Base-by-base conservation (phyloP, 441 rosid genomes). In the Manihot esculenta region DNA sequence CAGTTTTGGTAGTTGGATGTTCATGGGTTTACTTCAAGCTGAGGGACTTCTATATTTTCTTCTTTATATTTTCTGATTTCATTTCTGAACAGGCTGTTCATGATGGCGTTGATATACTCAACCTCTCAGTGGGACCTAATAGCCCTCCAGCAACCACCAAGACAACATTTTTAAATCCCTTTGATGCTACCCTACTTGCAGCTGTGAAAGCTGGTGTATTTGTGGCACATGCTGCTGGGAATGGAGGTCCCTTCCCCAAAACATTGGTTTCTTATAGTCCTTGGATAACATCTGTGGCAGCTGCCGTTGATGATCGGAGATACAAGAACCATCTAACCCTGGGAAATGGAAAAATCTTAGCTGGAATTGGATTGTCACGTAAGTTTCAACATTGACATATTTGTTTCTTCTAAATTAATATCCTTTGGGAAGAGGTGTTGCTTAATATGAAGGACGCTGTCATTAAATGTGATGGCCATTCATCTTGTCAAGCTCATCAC, bases 161-260 rank as follows among this genome's bases (percentile, higher is more conserved):
- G 82, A 91, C 91, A 54, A 95, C 99, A 44, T 95, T 78, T 78
- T 83, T 95, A 48, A 95, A 95, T 76, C 99, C 99, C 53, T 95
- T 95, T 60, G 99, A 95, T 83, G 94, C 89, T 49, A 95, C 96
- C 35, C 98, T 95, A 81, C 97, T 95, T 56, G 91, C 88, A 10
- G 99, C 98, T 68, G 98, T 93, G 69, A 95, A 95, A 80, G 97
- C 99, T 68, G 99, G 98, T 80, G 91, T 93, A 60, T 95, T 95
- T 76, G 95, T 95, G 71, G 98, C 89, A 56, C 99, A 95, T 80
- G 99, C 99, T 62, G 99, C 92, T 57, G 99, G 97, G 67, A 95
- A 95, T 75, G 97, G 98, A 38, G 99, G 99, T 49, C 98, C 99
- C 78, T 95, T 91, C 72, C 94, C 98, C 3, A 93, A 91, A 88